These are phyloP conservation scores for Monosporascus sp. DNA, from an alignment of 2,329 filamentous ascomycete species.

Conservation along the genomic window DNA sequence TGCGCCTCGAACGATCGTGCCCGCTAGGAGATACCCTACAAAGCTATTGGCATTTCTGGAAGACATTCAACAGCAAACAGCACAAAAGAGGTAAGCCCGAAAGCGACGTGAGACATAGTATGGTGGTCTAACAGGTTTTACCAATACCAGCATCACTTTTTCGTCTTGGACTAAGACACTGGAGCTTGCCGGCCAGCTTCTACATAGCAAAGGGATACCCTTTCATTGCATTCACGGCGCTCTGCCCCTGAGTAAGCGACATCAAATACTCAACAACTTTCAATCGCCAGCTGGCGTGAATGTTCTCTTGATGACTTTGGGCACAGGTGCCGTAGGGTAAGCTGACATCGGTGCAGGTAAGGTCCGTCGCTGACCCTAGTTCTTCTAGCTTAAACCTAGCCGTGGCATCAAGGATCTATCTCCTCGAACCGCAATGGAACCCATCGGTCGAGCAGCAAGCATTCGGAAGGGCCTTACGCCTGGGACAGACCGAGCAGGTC, in stretches of 20 bases:
- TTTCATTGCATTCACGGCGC: not conserved
- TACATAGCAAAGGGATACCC: not conserved
- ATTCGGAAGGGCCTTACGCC: constrained; percentile 1
- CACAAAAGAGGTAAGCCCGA: too few relatives aligned
- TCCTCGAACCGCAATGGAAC: constrained; percentile 6
- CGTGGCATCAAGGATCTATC: not conserved
- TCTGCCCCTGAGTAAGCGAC: not conserved
- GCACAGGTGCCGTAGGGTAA: constrained; percentile 4
- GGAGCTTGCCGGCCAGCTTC: not conserved
- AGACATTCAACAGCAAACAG: not conserved
- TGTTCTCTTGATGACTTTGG: constrained; percentile 2
- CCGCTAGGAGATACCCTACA: not conserved
- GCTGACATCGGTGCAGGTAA: not conserved
- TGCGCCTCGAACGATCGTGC: not conserved
- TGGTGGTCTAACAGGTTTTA: not conserved
- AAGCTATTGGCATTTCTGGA: not conserved
- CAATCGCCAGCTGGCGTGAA: not conserved
- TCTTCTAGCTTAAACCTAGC: constrained; percentile 1
- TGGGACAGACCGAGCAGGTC: constrained; percentile 2
- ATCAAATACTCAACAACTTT: not conserved
- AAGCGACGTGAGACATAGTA: too few relatives aligned
- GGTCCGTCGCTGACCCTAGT: too few relatives aligned
- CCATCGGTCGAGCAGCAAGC: constrained; percentile 4
- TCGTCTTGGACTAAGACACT: constrained; percentile 5
- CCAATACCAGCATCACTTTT: constrained; percentile 3